A percentile compares a stretch with the other conserved stretches of the same genome.
These are phyloP conservation scores for Rhodotorula sp. DNA, from an alignment of 1,284 basidiomycete genomes.

Conservation along the genomic window DNA sequence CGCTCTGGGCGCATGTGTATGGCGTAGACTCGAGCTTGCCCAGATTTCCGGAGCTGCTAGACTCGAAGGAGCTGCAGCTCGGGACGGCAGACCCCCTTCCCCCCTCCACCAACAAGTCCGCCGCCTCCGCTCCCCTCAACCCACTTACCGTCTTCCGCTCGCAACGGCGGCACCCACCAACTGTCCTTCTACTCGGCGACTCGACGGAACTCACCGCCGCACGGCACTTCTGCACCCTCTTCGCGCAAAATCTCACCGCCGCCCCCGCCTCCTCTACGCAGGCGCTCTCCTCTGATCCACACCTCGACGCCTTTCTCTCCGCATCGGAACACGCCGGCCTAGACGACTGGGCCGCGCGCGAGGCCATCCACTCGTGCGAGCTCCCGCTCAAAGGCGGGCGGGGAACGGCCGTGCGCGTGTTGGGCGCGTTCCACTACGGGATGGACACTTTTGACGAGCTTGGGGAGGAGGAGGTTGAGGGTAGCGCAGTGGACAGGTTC, in stretches of 20 bases:
- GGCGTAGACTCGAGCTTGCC: conserved; percentile 15
- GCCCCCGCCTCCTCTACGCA: conserved; percentile 28
- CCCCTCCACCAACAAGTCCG: background rate
- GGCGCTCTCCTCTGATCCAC: conserved; percentile 17
- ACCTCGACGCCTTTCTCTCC: conserved; percentile 24
- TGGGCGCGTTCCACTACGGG: conserved; percentile 39
- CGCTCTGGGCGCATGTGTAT: conserved; percentile 30
- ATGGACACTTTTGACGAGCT: conserved; percentile 42
- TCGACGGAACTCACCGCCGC: conserved; percentile 41
- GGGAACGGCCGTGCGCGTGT: conserved; percentile 28
- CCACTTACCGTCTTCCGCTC: conserved; percentile 33
- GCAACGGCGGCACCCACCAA: conserved; percentile 22
- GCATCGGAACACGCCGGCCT: conserved; percentile 28
- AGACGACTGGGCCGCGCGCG: conserved; percentile 40
- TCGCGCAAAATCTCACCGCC: conserved; percentile 34
- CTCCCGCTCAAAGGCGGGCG: conserved; percentile 23
- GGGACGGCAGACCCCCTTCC: conserved; percentile 22
- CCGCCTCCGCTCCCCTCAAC: background rate
- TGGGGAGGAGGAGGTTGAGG: conserved; percentile 38
- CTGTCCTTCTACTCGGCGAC: conserved; percentile 39
- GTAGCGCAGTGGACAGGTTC: conserved; percentile 37
- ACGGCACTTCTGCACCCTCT: conserved; percentile 40
- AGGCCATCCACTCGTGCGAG: conserved; percentile 39
- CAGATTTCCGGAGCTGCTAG: conserved; percentile 6
- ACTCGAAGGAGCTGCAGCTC: conserved; percentile 25